phyloP scores from a whole-genome alignment of 139 green algal genomes.

The Asterochloris erici region DNA sequence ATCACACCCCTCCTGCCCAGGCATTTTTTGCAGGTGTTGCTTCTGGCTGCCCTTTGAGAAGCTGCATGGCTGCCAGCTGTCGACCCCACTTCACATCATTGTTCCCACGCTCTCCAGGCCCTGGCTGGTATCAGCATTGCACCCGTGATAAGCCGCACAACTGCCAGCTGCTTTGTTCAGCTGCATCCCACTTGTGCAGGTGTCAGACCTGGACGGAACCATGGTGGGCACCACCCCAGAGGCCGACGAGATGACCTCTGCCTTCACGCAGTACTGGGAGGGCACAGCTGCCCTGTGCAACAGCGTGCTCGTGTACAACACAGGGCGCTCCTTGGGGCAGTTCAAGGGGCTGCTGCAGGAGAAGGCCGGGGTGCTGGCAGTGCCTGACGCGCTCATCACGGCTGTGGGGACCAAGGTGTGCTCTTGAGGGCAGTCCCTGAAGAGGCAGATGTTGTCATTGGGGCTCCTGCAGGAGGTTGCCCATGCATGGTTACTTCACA shows the following conservation, averaged over 20 bases:
- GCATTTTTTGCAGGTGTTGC: too few species aligned
- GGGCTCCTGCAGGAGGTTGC: too few species aligned
- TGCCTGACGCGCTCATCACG: constrained; percentile 81
- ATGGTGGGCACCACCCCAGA: constrained; percentile 68
- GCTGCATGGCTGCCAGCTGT: too few species aligned
- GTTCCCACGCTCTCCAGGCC: too few species aligned
- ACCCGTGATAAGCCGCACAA: not conserved
- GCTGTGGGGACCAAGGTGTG: constrained; percentile 85
- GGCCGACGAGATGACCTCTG: constrained; percentile 34
- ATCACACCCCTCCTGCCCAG: too few species aligned
- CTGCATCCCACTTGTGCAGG: constrained; percentile 27
- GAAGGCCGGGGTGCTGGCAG: constrained; percentile 62
- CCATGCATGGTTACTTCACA: too few species aligned
- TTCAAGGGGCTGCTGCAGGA: constrained; percentile 67
- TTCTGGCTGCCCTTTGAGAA: too few species aligned
- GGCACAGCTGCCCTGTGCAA: constrained; percentile 55
- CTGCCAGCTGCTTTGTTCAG: not conserved
- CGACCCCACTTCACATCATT: too few species aligned
- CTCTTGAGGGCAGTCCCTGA: not conserved
- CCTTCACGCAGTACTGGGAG: constrained; percentile 81
- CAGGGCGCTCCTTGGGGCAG: constrained; percentile 71
- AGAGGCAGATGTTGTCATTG: too few species aligned
- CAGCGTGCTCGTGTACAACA: constrained; percentile 82
- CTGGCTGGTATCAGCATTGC: too few species aligned
- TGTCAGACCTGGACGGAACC: constrained; percentile 84